phyloP scores from a whole-genome alignment of 768 basidiomycete species.

The Boletus pseudopeckii region DNA sequence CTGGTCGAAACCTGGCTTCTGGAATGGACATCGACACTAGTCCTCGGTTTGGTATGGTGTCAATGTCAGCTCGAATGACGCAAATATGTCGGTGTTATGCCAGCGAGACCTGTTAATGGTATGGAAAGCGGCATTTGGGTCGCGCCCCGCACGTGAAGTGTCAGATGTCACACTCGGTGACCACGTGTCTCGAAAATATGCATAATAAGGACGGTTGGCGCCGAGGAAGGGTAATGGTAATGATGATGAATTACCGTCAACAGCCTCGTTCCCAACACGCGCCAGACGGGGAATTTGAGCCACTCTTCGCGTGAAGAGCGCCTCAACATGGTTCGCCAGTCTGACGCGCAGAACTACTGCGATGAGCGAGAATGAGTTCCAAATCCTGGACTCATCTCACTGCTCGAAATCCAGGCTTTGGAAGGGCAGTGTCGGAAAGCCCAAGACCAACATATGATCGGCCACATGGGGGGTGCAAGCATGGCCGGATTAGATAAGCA shows the following conservation, averaged over 20 bases:
- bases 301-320: conserved; percentile 13
- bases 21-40: conserved; percentile 5
- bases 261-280: conserved; percentile 31
- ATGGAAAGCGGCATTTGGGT: neutral
- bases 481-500: conserved; percentile 29
- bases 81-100: conserved; percentile 1
- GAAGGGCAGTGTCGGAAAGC: neutral
- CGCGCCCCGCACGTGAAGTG: conserved; percentile 8
- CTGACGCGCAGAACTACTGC: neutral
- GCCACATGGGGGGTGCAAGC: conserved; percentile 16
- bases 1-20: conserved; percentile 12
- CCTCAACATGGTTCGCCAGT: neutral
- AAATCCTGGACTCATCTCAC: neutral
- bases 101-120: conserved; percentile 3
- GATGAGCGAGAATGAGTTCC: neutral
- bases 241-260: conserved; percentile 24
- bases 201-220: conserved; percentile 20
- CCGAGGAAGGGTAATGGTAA: conserved; percentile 23
- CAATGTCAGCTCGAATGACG: conserved; percentile 3
- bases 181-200: conserved; percentile 18
- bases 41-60: neutral
- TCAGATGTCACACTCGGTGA: conserved; percentile 5
- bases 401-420: neutral
- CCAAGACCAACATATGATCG: neutral
- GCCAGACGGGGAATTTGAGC: conserved; percentile 14